These are phyloP conservation scores for Microthlaspi erraticum DNA, from an alignment of 345 rosid genomes.

Conservation along the genomic window DNA sequence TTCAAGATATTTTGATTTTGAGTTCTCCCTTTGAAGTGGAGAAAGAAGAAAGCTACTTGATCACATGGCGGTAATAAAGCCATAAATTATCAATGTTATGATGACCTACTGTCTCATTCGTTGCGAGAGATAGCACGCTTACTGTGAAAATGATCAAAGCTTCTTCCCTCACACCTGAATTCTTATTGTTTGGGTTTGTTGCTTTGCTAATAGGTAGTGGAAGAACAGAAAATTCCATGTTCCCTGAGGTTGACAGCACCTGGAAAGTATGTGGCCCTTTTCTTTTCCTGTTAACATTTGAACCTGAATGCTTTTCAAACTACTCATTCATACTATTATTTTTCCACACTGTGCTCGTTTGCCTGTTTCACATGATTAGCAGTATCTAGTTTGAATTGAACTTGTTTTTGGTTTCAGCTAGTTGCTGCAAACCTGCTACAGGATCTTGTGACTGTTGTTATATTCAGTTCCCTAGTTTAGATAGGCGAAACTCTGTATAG, in stretches of 20 bases:
- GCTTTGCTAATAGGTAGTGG: constrained; percentile 54
- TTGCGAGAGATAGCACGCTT: constrained; percentile 34
- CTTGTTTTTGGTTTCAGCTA: background rate
- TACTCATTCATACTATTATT: constrained; percentile 12
- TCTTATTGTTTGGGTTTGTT: constrained; percentile 17
- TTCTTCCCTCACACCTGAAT: constrained; percentile 21
- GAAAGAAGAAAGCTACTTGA: constrained; percentile 33
- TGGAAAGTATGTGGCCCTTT: constrained; percentile 77
- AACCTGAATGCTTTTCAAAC: constrained; percentile 40
- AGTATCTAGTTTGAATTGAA: constrained; percentile 18
- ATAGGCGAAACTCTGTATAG: too few relatives aligned
- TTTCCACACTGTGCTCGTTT: constrained; percentile 11
- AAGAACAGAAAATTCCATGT: constrained; percentile 70
- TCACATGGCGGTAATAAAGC: constrained; percentile 30
- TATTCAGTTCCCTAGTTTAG: too few relatives aligned
- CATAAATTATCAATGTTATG: constrained; percentile 32
- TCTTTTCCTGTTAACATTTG: constrained; percentile 29
- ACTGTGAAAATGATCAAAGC: constrained; percentile 38
- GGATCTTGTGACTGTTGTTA: background rate
- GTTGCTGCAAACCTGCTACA: background rate
- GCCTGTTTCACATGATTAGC: constrained; percentile 31
- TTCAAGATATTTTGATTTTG: constrained; percentile 11
- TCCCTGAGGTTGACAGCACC: constrained; percentile 95
- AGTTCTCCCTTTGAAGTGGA: constrained; percentile 3
- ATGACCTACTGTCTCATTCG: constrained; percentile 34